A percentile compares a stretch with the other conserved stretches of the same genome.
Conservation (phyloP, 805 yeast species). For the Teunomyces panamensis region DNA sequence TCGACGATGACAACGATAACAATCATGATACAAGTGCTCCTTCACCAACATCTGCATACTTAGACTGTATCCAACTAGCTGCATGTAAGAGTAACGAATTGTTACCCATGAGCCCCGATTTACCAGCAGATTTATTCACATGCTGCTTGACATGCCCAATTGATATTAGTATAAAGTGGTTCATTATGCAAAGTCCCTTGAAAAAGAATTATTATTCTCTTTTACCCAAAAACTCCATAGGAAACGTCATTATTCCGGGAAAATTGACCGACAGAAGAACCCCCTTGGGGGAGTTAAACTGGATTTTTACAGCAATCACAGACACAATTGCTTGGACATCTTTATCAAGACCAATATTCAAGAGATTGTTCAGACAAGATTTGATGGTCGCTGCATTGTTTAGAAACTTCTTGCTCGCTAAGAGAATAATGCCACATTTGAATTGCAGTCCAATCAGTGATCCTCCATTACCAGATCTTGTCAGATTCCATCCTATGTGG, state of each 20-base stretch:
- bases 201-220: slow-evolving; percentile 48
- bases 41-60: slow-evolving; percentile 64
- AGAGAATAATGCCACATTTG: slow-evolving; percentile 87
- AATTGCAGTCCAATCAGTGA: slow-evolving; percentile 94
- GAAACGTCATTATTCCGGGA: slow-evolving; percentile 78
- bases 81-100: slow-evolving; percentile 86
- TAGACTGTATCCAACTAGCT: slow-evolving; percentile 89
- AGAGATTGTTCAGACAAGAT: slow-evolving; percentile 89
- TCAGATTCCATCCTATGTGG: slow-evolving; percentile 90
- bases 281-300: slow-evolving; percentile 91
- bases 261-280: slow-evolving; percentile 89
- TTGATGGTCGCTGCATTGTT: slow-evolving; percentile 94
- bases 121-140: slow-evolving; percentile 95
- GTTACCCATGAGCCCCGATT: slow-evolving; percentile 87
- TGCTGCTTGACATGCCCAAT: slow-evolving; percentile 95
- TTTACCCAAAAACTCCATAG: slow-evolving; percentile 46
- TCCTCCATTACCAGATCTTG: slow-evolving; percentile 83
- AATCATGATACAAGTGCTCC: slow-evolving; percentile 51
- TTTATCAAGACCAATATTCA: slow-evolving; percentile 81
- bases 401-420: slow-evolving; percentile 88
- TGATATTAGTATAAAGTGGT: slow-evolving; percentile 89
- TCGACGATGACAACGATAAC: slow-evolving; percentile 77
- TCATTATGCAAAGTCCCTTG: slow-evolving; percentile 77
- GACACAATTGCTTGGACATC: slow-evolving; percentile 98
- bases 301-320: slow-evolving; percentile 97